Base-by-base conservation (phyloP, 2,329 filamentous ascomycete genomes). In the Fusarium sp. region DNA sequence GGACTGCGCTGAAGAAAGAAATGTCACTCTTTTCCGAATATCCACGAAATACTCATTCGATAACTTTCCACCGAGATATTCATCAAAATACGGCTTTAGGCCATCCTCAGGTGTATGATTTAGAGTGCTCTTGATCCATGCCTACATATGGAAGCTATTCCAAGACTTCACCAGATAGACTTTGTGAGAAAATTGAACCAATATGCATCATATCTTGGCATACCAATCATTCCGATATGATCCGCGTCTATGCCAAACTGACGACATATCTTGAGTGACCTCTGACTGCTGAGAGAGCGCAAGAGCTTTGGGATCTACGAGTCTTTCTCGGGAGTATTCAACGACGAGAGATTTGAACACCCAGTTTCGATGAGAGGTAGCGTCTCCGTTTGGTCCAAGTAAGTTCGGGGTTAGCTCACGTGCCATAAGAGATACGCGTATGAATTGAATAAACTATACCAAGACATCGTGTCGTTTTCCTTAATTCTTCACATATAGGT, bases 1-100 rank as follows among this genome's bases (percentile, higher is more conserved):
- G 15, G 0, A 3, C 39, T 23, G 15, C 15, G 5, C 1, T 10
- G 18, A 25, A 18, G 15, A 11, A 42, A 7, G n/a, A 7, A 42
- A n/a, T 2, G n/a, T 23, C 39, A 18, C 5, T 18, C 2, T 7
- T 4, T 42, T 11, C 4, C 1, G 5, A 18, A 42, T 25, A 18
- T 7, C 5, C 5, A 11, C 15, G n/a, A 42, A 14, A 16, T 42
- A 42, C 5, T 42, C n/a, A 18, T 16, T 10, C 9, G 1, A 15
- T 23, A 18, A 0, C 14, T 9, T 42, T 18, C 7, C n/a, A 10
- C 14, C n/a, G 9, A 41, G 21, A 4, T 6, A 23, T 41, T 23
- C 14, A n/a, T 10, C n/a, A 23, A 18, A 4, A 23, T 18, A 9
- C 9, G 14, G 5, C 14, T 16, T 10, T 6, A 5, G 14, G 16